A percentile compares a stretch with the other conserved stretches of the same genome.
phyloP scores from a whole-genome alignment of 2,329 filamentous ascomycete genomes.

The Chaetomium strumarium region DNA sequence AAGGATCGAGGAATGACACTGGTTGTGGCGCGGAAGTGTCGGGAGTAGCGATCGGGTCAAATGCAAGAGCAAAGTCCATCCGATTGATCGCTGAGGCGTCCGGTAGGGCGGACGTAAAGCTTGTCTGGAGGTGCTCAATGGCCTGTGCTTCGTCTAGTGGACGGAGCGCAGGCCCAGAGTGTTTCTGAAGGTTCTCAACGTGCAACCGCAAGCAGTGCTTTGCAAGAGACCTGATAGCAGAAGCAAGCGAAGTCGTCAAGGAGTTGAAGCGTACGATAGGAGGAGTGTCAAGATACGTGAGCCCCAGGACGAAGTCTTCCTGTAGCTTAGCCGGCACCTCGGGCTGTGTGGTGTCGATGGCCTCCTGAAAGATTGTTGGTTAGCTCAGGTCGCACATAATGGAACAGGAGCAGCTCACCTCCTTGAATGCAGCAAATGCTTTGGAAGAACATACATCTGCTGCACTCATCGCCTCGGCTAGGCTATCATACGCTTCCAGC shows the following conservation, averaged over 20 bases:
- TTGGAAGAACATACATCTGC: constrained; percentile 55
- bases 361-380: constrained; percentile 33
- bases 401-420: constrained; percentile 24
- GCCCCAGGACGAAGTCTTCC: constrained; percentile 48
- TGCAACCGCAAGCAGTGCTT: constrained; percentile 27
- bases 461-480: constrained; percentile 57
- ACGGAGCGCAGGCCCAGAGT: constrained; percentile 14
- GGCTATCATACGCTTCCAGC: constrained; percentile 48
- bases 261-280: constrained; percentile 30
- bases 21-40: constrained; percentile 32
- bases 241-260: constrained; percentile 29
- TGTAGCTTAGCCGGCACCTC: constrained; percentile 41
- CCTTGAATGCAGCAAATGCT: constrained; percentile 38
- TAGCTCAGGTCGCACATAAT: background rate
- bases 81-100: constrained; percentile 35
- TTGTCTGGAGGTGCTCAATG: constrained; percentile 34
- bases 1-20: constrained; percentile 52
- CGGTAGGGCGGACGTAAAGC: constrained; percentile 28
- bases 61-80: constrained; percentile 51
- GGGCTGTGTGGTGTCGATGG: constrained; percentile 59
- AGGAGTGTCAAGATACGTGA: constrained; percentile 43
- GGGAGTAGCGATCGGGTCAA: constrained; percentile 52
- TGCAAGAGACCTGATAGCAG: constrained; percentile 31
- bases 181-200: constrained; percentile 6
- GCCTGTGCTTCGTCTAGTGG: constrained; percentile 32